Evolutionary conservation across 2,329 filamentous ascomycete species (phyloP), one percentile per base, ranked within the genome.

Genomic region (Calonectria pauciramosa): DNA sequence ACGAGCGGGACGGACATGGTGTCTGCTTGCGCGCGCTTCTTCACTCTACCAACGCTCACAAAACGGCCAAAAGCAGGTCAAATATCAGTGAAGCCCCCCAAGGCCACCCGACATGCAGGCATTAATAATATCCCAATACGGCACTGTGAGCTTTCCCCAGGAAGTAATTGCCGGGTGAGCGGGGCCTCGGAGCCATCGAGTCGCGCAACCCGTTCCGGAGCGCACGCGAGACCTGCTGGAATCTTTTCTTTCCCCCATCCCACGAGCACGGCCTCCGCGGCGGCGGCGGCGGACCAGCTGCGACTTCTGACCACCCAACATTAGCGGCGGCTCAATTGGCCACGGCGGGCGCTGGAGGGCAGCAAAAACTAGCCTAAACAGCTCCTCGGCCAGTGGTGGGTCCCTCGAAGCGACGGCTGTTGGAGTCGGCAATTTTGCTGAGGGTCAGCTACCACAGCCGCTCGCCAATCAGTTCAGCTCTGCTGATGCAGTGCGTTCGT

Each of bases 101-200:
- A 41, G n/a, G 4, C 36, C 26, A n/a, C 16, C 14, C 23, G 23
- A 14, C 20, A 26, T 18, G 9, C 32, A 63, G 18, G 23, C 32
- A 60, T 60, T 60, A 60, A 41, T 41, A 63, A 41, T 63, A 9
- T 41, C n/a, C 4, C n/a, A n/a, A 28, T 18, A 13, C 41, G 38
- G 38, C 28, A 23, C 52, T 26, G n/a, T 18, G 16, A n/a, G 18
- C 8, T 23, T 23, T 52, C 47, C 20, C 34, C 26, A 41, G 9
- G 54, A n/a, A 34, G 52, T 26, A 68, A 30, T 59, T 68, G 49
- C 51, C 49, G 49, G 34, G 28, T 23, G 28, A 23, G 66, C 28
- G 66, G 66, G 51, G 66, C 66, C 66, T 68, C 51, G 66, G 66
- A 59, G 66, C n/a, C 10, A 41, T 38, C 10, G 16, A 38, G 32